Evolutionary conservation across 2,329 filamentous ascomycete genomes (phyloP), one percentile per base, ranked within the genome.

Genomic region (Botryotinia globosa): DNA sequence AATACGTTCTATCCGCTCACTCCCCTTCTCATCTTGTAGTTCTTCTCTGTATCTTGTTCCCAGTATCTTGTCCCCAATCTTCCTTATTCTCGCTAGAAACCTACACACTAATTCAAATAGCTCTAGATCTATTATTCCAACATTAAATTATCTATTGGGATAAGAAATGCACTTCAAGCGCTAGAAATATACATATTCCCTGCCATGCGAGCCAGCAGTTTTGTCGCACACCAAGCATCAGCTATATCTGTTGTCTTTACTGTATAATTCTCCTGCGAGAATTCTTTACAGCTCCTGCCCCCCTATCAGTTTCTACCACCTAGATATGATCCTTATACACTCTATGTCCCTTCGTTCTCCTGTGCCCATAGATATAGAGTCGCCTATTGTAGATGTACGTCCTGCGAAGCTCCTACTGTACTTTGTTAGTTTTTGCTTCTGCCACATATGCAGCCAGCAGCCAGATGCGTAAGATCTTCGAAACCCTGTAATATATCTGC

Each of bases 171-270:
- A 12, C 45, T 25, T 48, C 45, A 48, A 48, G 5, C 20, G 0
- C 45, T 25, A 25, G 7, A 48, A 5, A 8, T 12, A 25, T 1
- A 20, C 9, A 45, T 20, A 20, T 18, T 45, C 5, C 18, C 16
- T 20, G 44, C 18, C 7, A 20, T 5, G 12, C 44, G 20, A 20
- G 4, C 44, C 7, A 22, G 7, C 48, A 51, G 4, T 14, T 12
- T 1, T 51, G 8, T 51, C 22, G 10, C 22, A 51, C 10, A 51
- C 25, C 48, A n/a, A 51, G 48, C 4, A 51, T 51, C 10, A 12
- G 4, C n/a, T 2, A 25, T 5, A n/a, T n/a, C 25, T n/a, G 4
- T 16, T n/a, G 12, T 0, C 10, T n/a, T 3, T 54, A 3, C 2
- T 7, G 25, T 16, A n/a, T 54, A 6, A 4, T 16, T n/a, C 12